phyloP scores from a whole-genome alignment of 192 early-diverging fungal species.

The Coemansia asiatica region DNA sequence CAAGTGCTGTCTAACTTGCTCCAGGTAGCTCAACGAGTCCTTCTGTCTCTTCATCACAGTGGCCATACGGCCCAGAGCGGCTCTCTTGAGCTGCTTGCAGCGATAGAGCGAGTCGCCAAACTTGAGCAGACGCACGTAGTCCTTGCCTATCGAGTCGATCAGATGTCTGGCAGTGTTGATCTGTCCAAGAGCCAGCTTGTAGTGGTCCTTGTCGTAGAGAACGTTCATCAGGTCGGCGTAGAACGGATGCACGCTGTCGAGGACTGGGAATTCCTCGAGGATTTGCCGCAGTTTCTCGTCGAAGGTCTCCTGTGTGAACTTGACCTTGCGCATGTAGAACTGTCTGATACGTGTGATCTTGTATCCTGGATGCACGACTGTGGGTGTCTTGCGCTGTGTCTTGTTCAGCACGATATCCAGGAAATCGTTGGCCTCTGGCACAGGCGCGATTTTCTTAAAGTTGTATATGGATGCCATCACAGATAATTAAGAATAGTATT shows the following conservation, averaged over 20 bases:
- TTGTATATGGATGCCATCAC: constrained; percentile 81
- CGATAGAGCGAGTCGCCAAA: constrained; percentile 99
- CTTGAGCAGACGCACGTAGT: constrained; percentile 95
- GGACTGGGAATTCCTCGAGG: constrained; percentile 93
- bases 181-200: constrained; percentile 98
- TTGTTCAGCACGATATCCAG: constrained; percentile 97
- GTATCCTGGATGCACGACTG: constrained; percentile 95
- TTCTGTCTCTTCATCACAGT: constrained; percentile 99
- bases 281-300: constrained; percentile 95
- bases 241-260: constrained; percentile 99
- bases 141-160: constrained; percentile 96
- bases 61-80: constrained; percentile 99
- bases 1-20: constrained; percentile 99
- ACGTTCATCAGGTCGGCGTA: constrained; percentile 99
- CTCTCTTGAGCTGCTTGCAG: constrained; percentile 98
- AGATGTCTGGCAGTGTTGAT: constrained; percentile 97
- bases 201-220: constrained; percentile 99
- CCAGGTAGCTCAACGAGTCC: constrained; percentile 93
- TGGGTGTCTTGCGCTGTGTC: constrained; percentile 97
- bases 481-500: neutral
- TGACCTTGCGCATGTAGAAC: constrained; percentile 99
- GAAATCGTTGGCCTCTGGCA: constrained; percentile 89
- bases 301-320: constrained; percentile 96
- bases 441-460: constrained; percentile 96
- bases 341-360: constrained; percentile 95